Evolutionary conservation across 2,329 filamentous ascomycete species (phyloP), one percentile per base, ranked within the genome.

Genomic region (Fusarium luffae): DNA sequence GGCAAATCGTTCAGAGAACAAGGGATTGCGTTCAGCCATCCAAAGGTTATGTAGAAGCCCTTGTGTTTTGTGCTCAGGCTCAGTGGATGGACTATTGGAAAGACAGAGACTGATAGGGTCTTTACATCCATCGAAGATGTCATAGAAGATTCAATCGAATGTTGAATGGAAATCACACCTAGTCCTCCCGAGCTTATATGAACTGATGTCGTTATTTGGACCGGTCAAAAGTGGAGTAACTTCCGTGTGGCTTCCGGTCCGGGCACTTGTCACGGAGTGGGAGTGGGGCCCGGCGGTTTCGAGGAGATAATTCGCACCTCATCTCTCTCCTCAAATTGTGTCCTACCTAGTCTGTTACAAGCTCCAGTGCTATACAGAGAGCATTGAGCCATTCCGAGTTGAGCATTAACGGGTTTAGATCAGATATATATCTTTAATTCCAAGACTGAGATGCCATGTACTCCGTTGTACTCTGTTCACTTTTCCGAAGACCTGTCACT

Each of bases 261-360:
- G 12, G 34, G n/a, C 6, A 13, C 5, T n/a, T 21, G 5, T 13
- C 18, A 21, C 23, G 21, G 23, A 42, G 49, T 25, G 49, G 21
- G 23, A 42, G 49, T 25, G 49, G 49, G 49, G 23, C 21, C 49
- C 18, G 49, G 23, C 34, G 34, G 18, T n/a, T 12, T 37, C 34
- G 34, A 37, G 34, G 18, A 37, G 5, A 37, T n/a, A 6, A n/a
- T 37, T n/a, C 34, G 3, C 18, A n/a, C 18, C 18, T 37, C 34
- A 37, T n/a, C 4, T 11, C 34, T n/a, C 16, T 34, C 34, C 34
- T 37, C 34, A 11, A 37, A 37, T 37, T 37, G 18, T n/a, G 3
- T 12, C 34, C 10, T 12, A n/a, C 10, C 34, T 1, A 0, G 28
- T 7, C 34, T n/a, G 12, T 7, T n/a, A 0, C 1, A 12, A 11